Evolutionary conservation across 495 filamentous ascomycete species (phyloP), one percentile per base, ranked within the genome.

Genomic region (Penicillium longicatenatum): DNA sequence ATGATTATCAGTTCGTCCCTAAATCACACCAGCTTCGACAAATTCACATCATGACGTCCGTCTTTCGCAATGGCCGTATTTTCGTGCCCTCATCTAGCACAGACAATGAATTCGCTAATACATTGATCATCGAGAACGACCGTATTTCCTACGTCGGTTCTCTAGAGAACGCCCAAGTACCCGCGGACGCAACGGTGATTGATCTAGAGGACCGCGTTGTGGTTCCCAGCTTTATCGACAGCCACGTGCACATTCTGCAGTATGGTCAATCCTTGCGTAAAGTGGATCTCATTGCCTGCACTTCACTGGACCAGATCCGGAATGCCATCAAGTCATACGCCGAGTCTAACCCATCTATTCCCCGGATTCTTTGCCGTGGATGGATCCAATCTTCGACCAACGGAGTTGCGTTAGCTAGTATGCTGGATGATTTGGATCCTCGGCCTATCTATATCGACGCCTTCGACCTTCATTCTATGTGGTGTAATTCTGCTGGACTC

Each of bases 161-260:
- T 21, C 52, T 59, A 2, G 61, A 63, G 26, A 72, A 77, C 37
- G 68, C 66, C 1, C 52, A 67, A 20, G 62, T 78, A 22, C 60
- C 64, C 19, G 53, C 65, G 1, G 69, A 67, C 14, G 70, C 76
- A 1, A 60, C 42, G 4, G 39, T 69, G 3, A 67, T 71, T 53
- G 78, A 86, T 59, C 70, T 89, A 17, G 47, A 72, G 1, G 68
- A 76, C 37, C 70, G 68, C 20, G 77, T 80, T 22, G 69, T 88
- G 11, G 66, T 86, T 30, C 86, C 86, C 0, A 84, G 84, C 22
- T 89, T 89, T 35, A 79, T 87, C 42, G 86, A 88, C 54, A 84
- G 81, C 5, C 85, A 85, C 57, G 79, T 85, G 74, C 86, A 87
- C 58, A 73, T 87, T 20, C 75, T 87, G 59, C 75, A 85, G 47